A percentile compares a stretch with the other conserved stretches of the same genome.
These are phyloP conservation scores for Amniculicola lignicola DNA, from an alignment of 495 filamentous ascomycete genomes.

Conservation along the genomic window DNA sequence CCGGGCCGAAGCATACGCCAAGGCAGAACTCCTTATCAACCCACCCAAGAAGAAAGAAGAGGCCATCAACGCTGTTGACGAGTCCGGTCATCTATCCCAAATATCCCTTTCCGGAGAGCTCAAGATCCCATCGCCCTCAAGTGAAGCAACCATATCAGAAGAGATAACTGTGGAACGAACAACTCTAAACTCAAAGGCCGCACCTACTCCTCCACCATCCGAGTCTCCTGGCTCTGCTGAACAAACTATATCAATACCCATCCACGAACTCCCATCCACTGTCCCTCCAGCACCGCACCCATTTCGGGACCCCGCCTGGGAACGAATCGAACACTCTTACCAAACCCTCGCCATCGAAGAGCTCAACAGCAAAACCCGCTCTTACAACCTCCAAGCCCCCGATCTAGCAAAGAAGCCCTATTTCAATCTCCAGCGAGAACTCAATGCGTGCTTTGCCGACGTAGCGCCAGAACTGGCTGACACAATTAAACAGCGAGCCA, in stretches of 20 bases:
- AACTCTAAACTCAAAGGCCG: not conserved
- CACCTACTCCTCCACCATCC: not conserved
- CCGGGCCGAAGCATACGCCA: conserved; percentile 69
- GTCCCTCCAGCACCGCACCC: conserved; percentile 42
- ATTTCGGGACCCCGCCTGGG: conserved; percentile 66
- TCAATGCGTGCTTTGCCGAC: conserved; percentile 76
- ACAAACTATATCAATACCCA: not conserved
- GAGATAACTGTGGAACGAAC: conserved; percentile 7
- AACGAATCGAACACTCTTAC: conserved; percentile 70
- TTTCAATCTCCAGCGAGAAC: conserved; percentile 76
- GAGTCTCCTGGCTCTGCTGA: not conserved
- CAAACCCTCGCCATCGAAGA: conserved; percentile 72
- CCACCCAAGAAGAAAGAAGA: conserved; percentile 47
- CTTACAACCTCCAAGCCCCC: conserved; percentile 94
- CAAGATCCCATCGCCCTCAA: conserved; percentile 18
- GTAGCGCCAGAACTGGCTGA: conserved; percentile 71
- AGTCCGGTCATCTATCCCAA: conserved; percentile 44
- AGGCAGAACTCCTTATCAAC: conserved; percentile 59
- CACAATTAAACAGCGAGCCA: conserved; percentile 68
- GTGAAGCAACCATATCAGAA: not conserved
- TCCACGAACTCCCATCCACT: conserved; percentile 22
- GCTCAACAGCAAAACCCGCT: conserved; percentile 75
- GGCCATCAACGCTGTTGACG: conserved; percentile 45
- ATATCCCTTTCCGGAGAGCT: conserved; percentile 47
- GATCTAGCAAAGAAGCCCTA: conserved; percentile 92